Conservation (phyloP, 2,329 filamentous ascomycete genomes). For the Thermoascus crustaceus region DNA sequence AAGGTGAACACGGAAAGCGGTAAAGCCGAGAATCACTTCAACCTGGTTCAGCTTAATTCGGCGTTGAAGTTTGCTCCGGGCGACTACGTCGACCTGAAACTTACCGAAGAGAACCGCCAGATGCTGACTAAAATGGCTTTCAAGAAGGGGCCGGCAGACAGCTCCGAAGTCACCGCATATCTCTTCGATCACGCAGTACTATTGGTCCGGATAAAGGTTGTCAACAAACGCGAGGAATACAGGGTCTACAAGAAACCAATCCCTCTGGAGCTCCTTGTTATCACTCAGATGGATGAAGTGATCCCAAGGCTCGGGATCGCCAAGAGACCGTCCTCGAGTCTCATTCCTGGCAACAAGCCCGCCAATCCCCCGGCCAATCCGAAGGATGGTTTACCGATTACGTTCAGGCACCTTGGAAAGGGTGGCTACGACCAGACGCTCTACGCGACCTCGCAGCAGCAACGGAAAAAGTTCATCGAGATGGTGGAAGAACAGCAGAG, state of each 20-base stretch:
- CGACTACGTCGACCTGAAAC: slow-evolving; percentile 85
- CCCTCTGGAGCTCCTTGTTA: slow-evolving; percentile 82
- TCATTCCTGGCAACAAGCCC: slow-evolving; percentile 57
- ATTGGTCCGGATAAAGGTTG: slow-evolving; percentile 80
- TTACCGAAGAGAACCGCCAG: slow-evolving; percentile 88
- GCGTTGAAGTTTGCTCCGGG: slow-evolving; percentile 84
- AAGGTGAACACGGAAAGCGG: slow-evolving; percentile 92
- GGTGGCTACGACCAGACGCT: slow-evolving; percentile 89
- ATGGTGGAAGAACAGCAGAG: slow-evolving; percentile 87
- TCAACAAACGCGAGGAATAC: slow-evolving; percentile 87
- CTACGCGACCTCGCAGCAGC: slow-evolving; percentile 75
- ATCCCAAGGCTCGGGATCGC: slow-evolving; percentile 70
- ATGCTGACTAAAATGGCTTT: slow-evolving; percentile 89
- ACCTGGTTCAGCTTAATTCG: slow-evolving; percentile 82
- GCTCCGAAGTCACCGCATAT: slow-evolving; percentile 84
- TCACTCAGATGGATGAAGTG: slow-evolving; percentile 95
- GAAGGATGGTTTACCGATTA: slow-evolving; percentile 84
- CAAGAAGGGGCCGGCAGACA: slow-evolving; percentile 86
- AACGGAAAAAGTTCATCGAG: slow-evolving; percentile 94
- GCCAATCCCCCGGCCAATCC: slow-evolving; percentile 41
- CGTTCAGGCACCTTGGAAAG: slow-evolving; percentile 91
- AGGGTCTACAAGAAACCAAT: slow-evolving; percentile 95
- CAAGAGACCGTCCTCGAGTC: slow-evolving; percentile 80
- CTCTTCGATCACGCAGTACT: slow-evolving; percentile 94
- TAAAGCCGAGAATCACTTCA: slow-evolving; percentile 96